Evolutionary conservation across 2,329 filamentous ascomycete species (phyloP).

Genomic region (Coniochaeta sp.): DNA sequence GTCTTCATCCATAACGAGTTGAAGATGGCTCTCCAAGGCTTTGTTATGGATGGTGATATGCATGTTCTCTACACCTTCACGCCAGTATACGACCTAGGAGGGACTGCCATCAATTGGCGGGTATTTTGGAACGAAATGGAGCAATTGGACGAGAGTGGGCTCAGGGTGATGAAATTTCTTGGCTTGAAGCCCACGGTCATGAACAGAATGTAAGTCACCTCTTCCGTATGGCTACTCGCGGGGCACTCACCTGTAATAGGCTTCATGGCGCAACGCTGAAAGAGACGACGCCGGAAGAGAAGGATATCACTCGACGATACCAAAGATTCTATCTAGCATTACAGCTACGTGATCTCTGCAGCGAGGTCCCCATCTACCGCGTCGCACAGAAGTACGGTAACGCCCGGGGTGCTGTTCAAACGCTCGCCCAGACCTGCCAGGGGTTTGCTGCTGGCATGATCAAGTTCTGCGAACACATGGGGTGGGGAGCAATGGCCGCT

Average conservation of each 20-base stretch:
- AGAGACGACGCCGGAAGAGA: conserved; percentile 53
- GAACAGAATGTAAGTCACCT: conserved; percentile 50
- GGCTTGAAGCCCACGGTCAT: conserved; percentile 61
- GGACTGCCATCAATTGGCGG: conserved; percentile 59
- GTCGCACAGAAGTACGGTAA: conserved; percentile 65
- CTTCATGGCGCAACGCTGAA: conserved; percentile 59
- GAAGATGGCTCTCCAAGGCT: conserved; percentile 57
- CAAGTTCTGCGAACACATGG: conserved; percentile 72
- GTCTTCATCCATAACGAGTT: conserved; percentile 66
- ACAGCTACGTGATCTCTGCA: conserved; percentile 71
- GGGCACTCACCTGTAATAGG: conserved; percentile 28
- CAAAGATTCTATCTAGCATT: conserved; percentile 67
- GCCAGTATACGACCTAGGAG: conserved; percentile 51
- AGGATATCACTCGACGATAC: conserved; percentile 55
- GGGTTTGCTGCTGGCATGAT: conserved; percentile 74
- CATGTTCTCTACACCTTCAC: conserved; percentile 74
- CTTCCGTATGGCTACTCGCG: not conserved
- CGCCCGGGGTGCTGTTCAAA: conserved; percentile 64
- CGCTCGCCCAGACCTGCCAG: conserved; percentile 64
- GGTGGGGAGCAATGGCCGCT: conserved; percentile 63
- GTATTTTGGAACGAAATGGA: conserved; percentile 67
- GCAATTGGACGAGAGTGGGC: conserved; percentile 59
- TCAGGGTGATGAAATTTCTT: conserved; percentile 60
- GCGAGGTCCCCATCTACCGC: conserved; percentile 62
- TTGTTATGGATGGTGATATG: conserved; percentile 77